Base-by-base conservation (phyloP, 2,329 filamentous ascomycete genomes). In the Cladosporium halotolerans region DNA sequence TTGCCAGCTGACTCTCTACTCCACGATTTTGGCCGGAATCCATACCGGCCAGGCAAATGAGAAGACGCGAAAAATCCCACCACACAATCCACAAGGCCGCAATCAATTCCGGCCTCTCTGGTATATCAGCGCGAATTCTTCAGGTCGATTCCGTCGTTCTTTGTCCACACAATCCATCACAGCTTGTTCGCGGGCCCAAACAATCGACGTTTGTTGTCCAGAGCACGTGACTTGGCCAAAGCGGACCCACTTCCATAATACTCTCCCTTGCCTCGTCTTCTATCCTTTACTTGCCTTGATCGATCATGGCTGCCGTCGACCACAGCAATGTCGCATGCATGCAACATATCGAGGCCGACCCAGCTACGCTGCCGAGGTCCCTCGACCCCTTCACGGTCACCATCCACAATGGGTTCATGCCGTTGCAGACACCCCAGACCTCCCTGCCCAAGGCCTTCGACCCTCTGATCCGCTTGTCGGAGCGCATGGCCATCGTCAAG, bases 401-500 rank as follows among this genome's bases (percentile, higher is more conserved):
- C 42, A 88, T 82, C 18, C 80, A 81, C 3, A 77, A 85, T 54
- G 87, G 87, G 48, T 92, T 90, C 69, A 76, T 92, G 33, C 86
- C 87, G 10, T 80, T 86, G 11, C 67, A 71, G 46, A 68, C 74
- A 16, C 74, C 73, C 45, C 57, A 73, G 28, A 63, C 70, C 45
- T 69, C 76, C 9, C 80, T 96, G 0, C 90, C 91, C 16, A 61
- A 76, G 11, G 86, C 86, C 67, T 96, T 96, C 66, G 79, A 82
- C 34, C 73, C 80, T 3, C 76, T 95, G 33, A 83, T 88, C 69
- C 82, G 81, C 19, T 77, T 95, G 57, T 78, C 92, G 32, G 77
- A 83, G 55, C 82, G 84, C 56, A 88, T 93, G 81, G 89, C 91
- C 23, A 85, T 96, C 68, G 82, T 82, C 73, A 93, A 81, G 47